A percentile compares a stretch with the other conserved stretches of the same genome.
Conservation (phyloP, 352 stramenopile genomes). For the Phytophthora vignae region DNA sequence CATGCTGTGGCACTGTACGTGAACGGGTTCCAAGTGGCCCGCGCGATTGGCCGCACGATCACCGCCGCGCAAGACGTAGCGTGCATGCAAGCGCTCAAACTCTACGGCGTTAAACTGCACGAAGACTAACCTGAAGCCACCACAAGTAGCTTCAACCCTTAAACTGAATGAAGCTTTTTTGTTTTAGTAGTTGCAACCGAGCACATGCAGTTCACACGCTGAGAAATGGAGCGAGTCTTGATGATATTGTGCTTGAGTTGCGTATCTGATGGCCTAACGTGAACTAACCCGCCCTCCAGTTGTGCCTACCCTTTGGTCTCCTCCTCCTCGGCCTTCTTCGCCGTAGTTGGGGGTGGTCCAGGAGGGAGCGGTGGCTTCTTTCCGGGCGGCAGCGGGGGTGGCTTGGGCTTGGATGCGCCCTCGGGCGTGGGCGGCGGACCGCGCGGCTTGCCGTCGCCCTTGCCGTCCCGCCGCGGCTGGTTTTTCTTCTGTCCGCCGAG, state of each 20-base stretch:
- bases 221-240: too few relatives aligned
- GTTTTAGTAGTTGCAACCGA: conserved; percentile 20
- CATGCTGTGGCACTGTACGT: conserved; percentile 78
- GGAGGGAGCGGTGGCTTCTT: conserved; percentile 71
- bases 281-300: conserved; percentile 23
- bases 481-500: conserved; percentile 53
- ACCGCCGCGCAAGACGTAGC: conserved; percentile 74
- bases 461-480: conserved; percentile 32
- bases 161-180: conserved; percentile 3
- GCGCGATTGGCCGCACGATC: conserved; percentile 73
- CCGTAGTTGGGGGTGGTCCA: conserved; percentile 53
- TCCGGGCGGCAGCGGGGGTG: conserved; percentile 59
- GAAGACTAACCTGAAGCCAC: conserved; percentile 41
- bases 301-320: conserved; percentile 31
- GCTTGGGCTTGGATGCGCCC: conserved; percentile 54
- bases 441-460: conserved; percentile 33
- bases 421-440: conserved; percentile 28
- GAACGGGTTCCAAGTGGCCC: conserved; percentile 67
- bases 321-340: conserved; percentile 35
- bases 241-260: background rate
- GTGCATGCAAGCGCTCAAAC: conserved; percentile 65
- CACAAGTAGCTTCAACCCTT: background rate
- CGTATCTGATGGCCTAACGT: conserved; percentile 19
- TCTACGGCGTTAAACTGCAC: conserved; percentile 69
- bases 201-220: background rate